These are phyloP conservation scores for Apophysomyces sp. DNA, from an alignment of 371 early-diverging fungal genomes.

Conservation along the genomic window DNA sequence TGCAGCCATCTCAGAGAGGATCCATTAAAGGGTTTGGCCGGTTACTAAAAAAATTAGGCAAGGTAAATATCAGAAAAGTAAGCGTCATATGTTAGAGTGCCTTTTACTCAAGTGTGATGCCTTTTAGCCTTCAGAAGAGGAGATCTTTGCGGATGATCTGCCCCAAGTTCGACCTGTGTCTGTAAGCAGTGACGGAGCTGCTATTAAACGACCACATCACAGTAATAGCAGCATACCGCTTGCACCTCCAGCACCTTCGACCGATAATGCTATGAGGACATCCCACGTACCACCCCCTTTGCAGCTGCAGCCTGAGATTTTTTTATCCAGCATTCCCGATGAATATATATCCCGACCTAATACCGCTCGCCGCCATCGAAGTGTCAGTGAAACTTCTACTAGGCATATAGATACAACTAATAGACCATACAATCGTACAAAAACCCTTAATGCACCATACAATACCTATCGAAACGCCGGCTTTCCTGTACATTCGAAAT, in stretches of 20 bases:
- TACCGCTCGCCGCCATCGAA: background rate
- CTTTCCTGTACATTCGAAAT: background rate
- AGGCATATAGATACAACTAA: background rate
- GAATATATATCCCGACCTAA: slow-evolving; percentile 1
- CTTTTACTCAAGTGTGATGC: background rate
- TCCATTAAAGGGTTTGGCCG: slow-evolving; percentile 19
- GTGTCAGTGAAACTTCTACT: background rate
- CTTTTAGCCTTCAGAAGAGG: background rate
- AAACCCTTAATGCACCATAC: background rate
- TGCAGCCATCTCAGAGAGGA: slow-evolving; percentile 13
- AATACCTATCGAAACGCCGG: background rate
- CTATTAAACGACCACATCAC: background rate
- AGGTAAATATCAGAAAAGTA: slow-evolving; percentile 5
- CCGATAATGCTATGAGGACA: background rate
- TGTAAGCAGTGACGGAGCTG: background rate
- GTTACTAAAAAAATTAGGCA: slow-evolving; percentile 22
- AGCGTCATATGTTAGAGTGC: background rate
- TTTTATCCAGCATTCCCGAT: background rate
- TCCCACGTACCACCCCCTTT: background rate
- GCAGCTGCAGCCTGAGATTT: background rate
- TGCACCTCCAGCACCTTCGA: slow-evolving; percentile 15
- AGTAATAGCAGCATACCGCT: slow-evolving; percentile 1
- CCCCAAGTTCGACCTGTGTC: background rate
- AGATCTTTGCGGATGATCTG: background rate
- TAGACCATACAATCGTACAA: background rate